These are phyloP conservation scores for Neodidymelliopsis sp. DNA, from an alignment of 2,329 filamentous ascomycete species.

Conservation along the genomic window DNA sequence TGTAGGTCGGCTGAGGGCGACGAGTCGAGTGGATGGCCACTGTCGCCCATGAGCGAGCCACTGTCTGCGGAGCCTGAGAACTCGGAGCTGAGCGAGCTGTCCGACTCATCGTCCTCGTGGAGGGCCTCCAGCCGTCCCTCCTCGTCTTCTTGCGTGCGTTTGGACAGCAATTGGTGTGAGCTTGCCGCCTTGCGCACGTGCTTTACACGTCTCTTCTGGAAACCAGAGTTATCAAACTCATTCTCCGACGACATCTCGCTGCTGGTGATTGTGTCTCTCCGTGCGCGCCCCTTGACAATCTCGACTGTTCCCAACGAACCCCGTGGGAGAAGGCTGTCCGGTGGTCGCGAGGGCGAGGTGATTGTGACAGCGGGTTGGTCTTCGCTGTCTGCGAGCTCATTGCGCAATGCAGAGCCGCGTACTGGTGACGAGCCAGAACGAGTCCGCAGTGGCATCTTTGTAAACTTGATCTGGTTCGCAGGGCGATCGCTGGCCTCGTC, in stretches of 20 bases:
- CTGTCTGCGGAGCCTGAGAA: conserved; percentile 63
- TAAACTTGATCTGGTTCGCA: conserved; percentile 91
- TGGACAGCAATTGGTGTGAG: conserved; percentile 59
- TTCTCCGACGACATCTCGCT: conserved; percentile 86
- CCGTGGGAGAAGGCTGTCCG: conserved; percentile 61
- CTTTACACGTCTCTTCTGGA: conserved; percentile 67
- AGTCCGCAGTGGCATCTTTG: conserved; percentile 89
- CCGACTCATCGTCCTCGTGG: conserved; percentile 50
- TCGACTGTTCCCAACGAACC: conserved; percentile 77
- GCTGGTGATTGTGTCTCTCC: conserved; percentile 80
- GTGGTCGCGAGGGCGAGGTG: conserved; percentile 62
- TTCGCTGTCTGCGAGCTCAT: conserved; percentile 59
- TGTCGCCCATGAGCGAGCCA: conserved; percentile 72
- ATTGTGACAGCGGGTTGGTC: conserved; percentile 62
- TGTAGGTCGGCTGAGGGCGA: conserved; percentile 56
- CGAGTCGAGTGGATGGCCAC: conserved; percentile 66
- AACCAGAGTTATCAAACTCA: conserved; percentile 73
- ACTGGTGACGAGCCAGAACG: conserved; percentile 89
- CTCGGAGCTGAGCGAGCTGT: conserved; percentile 50
- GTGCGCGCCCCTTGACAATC: conserved; percentile 71
- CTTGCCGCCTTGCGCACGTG: conserved; percentile 66
- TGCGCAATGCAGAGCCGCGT: conserved; percentile 57
- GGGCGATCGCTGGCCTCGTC: conserved; percentile 69
- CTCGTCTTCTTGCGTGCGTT: conserved; percentile 61
- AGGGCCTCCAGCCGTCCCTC: conserved; percentile 47